A percentile compares a stretch with the other conserved stretches of the same genome.
Conservation (phyloP, 176 grass and related monocot species). For the Bothriochloa decipiens region DNA sequence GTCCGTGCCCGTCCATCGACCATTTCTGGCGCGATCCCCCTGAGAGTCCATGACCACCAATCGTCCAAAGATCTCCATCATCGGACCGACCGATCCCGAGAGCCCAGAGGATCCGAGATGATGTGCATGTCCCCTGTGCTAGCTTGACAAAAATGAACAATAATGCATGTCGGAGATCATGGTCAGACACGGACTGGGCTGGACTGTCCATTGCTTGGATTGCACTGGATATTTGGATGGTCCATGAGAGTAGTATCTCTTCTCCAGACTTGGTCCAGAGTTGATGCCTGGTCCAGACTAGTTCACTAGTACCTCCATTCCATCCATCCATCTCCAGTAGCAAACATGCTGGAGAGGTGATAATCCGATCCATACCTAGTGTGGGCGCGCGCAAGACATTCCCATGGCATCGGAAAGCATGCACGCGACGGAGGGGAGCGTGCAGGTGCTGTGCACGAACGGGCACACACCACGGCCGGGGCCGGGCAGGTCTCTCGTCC, state of each 20-base stretch:
- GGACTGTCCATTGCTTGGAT: not conserved
- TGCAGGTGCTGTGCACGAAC: not conserved
- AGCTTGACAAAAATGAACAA: slow-evolving; percentile 20
- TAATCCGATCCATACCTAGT: not conserved
- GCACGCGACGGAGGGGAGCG: not conserved
- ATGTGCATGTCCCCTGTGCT: not conserved
- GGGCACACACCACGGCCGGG: not conserved
- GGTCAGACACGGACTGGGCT: not conserved
- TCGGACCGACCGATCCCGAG: too few species aligned
- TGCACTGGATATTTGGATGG: not conserved
- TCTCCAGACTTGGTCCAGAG: not conserved
- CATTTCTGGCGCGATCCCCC: too few species aligned
- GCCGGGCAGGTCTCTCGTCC: slow-evolving; percentile 35
- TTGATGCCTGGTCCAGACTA: not conserved
- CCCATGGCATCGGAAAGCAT: not conserved
- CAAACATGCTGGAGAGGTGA: not conserved
- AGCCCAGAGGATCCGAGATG: not conserved
- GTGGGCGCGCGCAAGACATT: not conserved
- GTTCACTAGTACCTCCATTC: not conserved
- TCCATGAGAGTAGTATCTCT: not conserved
- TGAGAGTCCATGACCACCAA: too few species aligned
- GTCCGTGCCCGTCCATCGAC: too few species aligned
- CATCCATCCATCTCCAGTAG: not conserved
- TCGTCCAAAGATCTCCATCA: too few species aligned
- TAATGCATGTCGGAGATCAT: slow-evolving; percentile 3